phyloP scores from a whole-genome alignment of 345 rosid genomes.

The Salix arbutifolia region DNA sequence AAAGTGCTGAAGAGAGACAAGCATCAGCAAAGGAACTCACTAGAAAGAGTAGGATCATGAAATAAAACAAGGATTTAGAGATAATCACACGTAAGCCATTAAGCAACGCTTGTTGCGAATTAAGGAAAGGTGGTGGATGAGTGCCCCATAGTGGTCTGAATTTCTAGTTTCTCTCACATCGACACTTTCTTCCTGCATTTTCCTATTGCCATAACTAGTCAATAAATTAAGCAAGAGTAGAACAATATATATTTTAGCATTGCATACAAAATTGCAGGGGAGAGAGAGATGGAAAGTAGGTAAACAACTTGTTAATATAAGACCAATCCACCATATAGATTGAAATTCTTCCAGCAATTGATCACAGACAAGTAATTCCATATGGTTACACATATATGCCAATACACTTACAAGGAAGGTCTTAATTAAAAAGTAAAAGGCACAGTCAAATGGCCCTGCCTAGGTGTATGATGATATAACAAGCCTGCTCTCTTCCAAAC shows the following conservation, averaged over 20 bases:
- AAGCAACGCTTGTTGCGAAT: conserved; percentile 88
- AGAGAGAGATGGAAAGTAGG: no score
- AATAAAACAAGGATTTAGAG: neutral
- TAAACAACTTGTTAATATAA: no score
- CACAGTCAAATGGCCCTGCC: no score
- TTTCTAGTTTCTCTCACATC: conserved; percentile 74
- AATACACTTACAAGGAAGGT: no score
- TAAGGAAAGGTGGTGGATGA: conserved; percentile 79
- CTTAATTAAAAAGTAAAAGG: no score
- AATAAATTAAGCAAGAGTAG: neutral
- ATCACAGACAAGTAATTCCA: no score
- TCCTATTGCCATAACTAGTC: conserved; percentile 36
- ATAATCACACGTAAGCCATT: conserved; percentile 78
- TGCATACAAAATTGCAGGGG: no score
- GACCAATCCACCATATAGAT: no score
- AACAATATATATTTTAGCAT: neutral
- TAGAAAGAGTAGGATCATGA: conserved; percentile 3
- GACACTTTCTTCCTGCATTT: conserved; percentile 82
- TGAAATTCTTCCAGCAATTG: no score
- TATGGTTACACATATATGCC: no score
- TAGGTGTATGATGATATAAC: no score
- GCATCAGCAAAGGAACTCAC: conserved; percentile 1
- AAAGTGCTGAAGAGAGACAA: neutral
- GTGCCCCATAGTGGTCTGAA: conserved; percentile 84
- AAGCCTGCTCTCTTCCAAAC: no score